Evolutionary conservation across 371 early-diverging fungal genomes (phyloP).

Genomic region (Zopfochytrium polystomum): DNA sequence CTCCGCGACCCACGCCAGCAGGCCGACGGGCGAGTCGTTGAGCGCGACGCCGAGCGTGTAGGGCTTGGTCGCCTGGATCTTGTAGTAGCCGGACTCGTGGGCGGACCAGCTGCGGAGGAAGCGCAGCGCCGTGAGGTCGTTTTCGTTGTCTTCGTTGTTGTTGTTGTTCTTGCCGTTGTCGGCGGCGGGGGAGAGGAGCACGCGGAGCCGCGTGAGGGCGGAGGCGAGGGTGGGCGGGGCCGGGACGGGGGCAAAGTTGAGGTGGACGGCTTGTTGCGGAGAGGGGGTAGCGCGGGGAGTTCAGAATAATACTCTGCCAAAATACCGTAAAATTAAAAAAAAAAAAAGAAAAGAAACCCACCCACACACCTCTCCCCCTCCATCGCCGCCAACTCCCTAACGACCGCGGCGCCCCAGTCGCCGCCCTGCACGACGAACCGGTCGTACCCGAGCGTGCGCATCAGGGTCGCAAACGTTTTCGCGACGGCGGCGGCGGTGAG

Average conservation of each 20-base stretch:
- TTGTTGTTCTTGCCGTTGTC: too few species aligned
- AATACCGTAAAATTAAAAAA: too few species aligned
- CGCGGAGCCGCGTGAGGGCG: slow-evolving; percentile 1
- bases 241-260: slow-evolving; percentile 22
- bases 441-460: slow-evolving; percentile 13
- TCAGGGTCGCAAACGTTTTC: slow-evolving; percentile 7
- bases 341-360: too few species aligned
- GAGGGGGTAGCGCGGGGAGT: too few species aligned
- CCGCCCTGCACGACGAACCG: slow-evolving; percentile 25
- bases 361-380: slow-evolving; percentile 17
- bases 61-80: slow-evolving; percentile 58
- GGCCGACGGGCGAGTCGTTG: slow-evolving; percentile 59
- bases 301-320: too few species aligned
- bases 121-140: slow-evolving; percentile 1
- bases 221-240: slow-evolving; percentile 6
- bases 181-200: neutral
- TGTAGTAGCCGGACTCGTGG: slow-evolving; percentile 52
- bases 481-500: slow-evolving; percentile 8
- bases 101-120: neutral
- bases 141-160: too few species aligned
- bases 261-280: slow-evolving; percentile 31
- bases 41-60: slow-evolving; percentile 60
- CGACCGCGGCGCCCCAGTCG: slow-evolving; percentile 23
- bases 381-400: slow-evolving; percentile 13
- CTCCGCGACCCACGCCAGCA: slow-evolving; percentile 64